A percentile compares a stretch with the other conserved stretches of the same genome.
phyloP scores from a whole-genome alignment of 108 stramenopile species.

The Skeletonema tropicum region DNA sequence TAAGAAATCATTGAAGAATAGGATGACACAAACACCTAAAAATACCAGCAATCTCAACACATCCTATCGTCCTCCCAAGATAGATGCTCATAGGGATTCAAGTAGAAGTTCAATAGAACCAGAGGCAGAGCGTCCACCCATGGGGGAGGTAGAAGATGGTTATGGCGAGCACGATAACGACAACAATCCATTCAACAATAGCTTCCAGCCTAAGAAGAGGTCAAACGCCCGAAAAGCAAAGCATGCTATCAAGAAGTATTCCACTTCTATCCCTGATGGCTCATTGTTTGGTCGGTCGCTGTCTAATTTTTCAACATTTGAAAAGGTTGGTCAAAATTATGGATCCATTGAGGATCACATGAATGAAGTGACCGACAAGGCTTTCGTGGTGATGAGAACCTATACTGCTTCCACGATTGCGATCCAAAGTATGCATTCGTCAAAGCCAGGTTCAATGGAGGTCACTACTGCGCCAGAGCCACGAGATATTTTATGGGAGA shows the following conservation, averaged over 20 bases:
- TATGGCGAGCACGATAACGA: neutral
- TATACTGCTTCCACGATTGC: slow-evolving; percentile 93
- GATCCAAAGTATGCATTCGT: slow-evolving; percentile 90
- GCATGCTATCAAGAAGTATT: slow-evolving; percentile 72
- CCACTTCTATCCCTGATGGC: slow-evolving; percentile 59
- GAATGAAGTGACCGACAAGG: slow-evolving; percentile 92
- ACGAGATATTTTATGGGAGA: slow-evolving; percentile 85
- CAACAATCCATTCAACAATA: neutral
- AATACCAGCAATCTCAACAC: neutral
- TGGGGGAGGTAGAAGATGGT: slow-evolving; percentile 2
- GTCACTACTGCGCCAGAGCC: slow-evolving; percentile 89
- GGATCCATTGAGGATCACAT: slow-evolving; percentile 85
- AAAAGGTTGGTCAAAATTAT: slow-evolving; percentile 19
- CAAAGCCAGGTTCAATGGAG: slow-evolving; percentile 87
- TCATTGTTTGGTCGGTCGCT: slow-evolving; percentile 76
- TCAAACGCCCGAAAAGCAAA: slow-evolving; percentile 58
- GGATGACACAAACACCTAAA: neutral
- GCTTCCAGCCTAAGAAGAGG: neutral
- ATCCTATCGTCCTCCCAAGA: slow-evolving; percentile 28
- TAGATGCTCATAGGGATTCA: slow-evolving; percentile 41
- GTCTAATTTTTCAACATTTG: slow-evolving; percentile 46
- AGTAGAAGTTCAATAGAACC: slow-evolving; percentile 20
- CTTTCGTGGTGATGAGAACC: slow-evolving; percentile 90
- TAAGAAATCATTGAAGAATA: slow-evolving; percentile 39
- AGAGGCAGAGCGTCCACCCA: slow-evolving; percentile 31